A percentile compares a stretch with the other conserved stretches of the same genome.
These are phyloP conservation scores for Torrubiellomyces zombiae DNA, from an alignment of 2,329 filamentous ascomycete species.

Conservation along the genomic window DNA sequence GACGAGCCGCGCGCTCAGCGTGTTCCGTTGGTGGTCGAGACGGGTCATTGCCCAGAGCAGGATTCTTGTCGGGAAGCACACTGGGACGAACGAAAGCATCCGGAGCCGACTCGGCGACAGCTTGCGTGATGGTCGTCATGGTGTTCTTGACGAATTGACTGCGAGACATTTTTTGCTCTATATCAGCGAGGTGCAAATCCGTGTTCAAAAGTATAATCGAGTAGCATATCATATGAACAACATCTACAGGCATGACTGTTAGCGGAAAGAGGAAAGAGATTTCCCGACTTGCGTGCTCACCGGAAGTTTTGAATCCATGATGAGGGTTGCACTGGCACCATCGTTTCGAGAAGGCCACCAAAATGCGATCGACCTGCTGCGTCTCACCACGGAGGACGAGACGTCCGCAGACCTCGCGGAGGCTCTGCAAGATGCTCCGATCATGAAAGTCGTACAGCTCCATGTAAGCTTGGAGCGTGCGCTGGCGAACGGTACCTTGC, in stretches of 20 bases:
- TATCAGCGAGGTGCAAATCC: conserved; percentile 86
- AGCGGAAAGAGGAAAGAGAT: too few relatives aligned
- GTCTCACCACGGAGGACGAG: conserved; percentile 80
- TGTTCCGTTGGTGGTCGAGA: conserved; percentile 18
- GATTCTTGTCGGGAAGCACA: conserved; percentile 30
- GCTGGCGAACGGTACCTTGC: conserved; percentile 40
- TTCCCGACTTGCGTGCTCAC: conserved; percentile 22
- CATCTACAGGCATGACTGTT: conserved; percentile 39
- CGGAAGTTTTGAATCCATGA: conserved; percentile 80
- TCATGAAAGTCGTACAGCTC: conserved; percentile 75
- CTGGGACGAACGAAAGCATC: conserved; percentile 45
- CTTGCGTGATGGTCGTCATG: conserved; percentile 70
- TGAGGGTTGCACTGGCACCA: conserved; percentile 91
- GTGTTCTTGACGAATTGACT: conserved; percentile 94
- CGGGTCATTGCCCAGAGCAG: conserved; percentile 15
- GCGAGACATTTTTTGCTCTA: conserved; percentile 91
- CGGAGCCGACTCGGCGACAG: conserved; percentile 55
- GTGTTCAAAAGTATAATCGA: conserved; percentile 92
- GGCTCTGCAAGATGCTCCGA: conserved; percentile 59
- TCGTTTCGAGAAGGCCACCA: conserved; percentile 73
- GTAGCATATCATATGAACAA: conserved; percentile 95
- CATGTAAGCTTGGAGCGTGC: conserved; percentile 66
- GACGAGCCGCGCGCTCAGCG: conserved; percentile 21
- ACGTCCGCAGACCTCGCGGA: conserved; percentile 67
- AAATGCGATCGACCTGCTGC: conserved; percentile 87